Evolutionary conservation across 345 rosid genomes (phyloP).

Genomic region (Carallia brachiata): DNA sequence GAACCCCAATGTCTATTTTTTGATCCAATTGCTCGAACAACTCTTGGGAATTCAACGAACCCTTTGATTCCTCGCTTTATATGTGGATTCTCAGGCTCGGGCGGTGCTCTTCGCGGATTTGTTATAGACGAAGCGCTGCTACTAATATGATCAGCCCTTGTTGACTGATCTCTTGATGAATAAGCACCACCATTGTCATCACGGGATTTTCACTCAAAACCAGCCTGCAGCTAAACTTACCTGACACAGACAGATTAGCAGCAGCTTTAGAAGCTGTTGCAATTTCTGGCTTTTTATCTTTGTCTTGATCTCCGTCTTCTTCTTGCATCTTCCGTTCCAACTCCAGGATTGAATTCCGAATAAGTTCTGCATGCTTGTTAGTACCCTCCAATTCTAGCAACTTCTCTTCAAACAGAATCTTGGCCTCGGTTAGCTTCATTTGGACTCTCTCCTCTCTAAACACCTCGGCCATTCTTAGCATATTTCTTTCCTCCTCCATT

Average conservation of each 20-base stretch:
- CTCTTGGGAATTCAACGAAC: constrained; percentile 78
- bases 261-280: constrained; percentile 25
- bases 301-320: constrained; percentile 17
- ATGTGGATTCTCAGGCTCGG: constrained; percentile 80
- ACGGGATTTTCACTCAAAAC: constrained; percentile 22
- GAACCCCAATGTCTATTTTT: constrained; percentile 72
- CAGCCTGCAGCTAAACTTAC: constrained; percentile 29
- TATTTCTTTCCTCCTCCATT: constrained; percentile 75
- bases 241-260: constrained; percentile 28
- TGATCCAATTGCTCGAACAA: constrained; percentile 64
- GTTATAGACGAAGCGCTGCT: constrained; percentile 21
- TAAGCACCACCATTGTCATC: constrained; percentile 10
- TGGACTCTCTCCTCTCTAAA: constrained; percentile 88
- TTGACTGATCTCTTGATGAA: constrained; percentile 21
- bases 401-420: constrained; percentile 67
- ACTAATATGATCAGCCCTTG: constrained; percentile 15
- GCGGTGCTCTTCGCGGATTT: constrained; percentile 33
- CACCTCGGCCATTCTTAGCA: constrained; percentile 68
- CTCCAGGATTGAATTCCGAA: constrained; percentile 7
- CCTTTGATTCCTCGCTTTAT: constrained; percentile 86
- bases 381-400: constrained; percentile 44
- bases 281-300: constrained; percentile 22
- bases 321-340: constrained; percentile 22
- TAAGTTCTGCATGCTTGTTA: constrained; percentile 10
- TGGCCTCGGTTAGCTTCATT: constrained; percentile 83